Evolutionary conservation across 2,329 filamentous ascomycete species (phyloP).

Genomic region (Scedosporium boydii): DNA sequence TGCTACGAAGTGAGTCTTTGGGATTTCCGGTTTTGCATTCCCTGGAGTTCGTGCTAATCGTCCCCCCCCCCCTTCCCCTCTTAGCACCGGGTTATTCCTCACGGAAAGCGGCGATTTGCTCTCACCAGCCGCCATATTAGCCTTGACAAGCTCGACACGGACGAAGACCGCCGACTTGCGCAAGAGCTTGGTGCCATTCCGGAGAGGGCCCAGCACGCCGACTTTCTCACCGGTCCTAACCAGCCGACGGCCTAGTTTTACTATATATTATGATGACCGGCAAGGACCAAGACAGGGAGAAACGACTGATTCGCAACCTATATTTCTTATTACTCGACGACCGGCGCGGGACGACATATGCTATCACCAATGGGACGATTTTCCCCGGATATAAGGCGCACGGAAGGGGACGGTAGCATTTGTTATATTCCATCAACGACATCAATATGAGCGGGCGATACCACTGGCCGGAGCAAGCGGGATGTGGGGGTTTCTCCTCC

Average conservation of each 20-base stretch:
- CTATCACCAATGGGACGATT: too few species aligned
- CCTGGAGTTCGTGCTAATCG: background rate
- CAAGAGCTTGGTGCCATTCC: constrained; percentile 24
- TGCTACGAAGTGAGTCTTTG: constrained; percentile 37
- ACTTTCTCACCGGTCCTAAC: constrained; percentile 2
- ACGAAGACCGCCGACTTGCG: constrained; percentile 17
- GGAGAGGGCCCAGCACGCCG: constrained; percentile 4
- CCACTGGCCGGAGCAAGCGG: too few species aligned
- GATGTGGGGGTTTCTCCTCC: background rate
- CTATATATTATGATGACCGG: too few species aligned
- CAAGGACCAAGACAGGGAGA: too few species aligned
- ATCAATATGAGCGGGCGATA: too few species aligned
- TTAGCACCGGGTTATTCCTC: constrained; percentile 41
- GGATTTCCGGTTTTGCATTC: background rate
- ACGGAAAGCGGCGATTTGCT: constrained; percentile 43
- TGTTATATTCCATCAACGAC: too few species aligned
- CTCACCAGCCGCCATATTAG: constrained; percentile 45
- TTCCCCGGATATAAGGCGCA: too few species aligned
- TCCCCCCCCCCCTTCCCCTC: background rate
- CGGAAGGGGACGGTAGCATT: too few species aligned
- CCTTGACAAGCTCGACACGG: constrained; percentile 25
- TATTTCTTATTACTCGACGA: too few species aligned
- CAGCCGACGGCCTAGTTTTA: too few species aligned
- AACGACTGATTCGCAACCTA: too few species aligned
- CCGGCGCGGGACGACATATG: too few species aligned